A percentile compares a stretch with the other conserved stretches of the same genome.
phyloP scores from a whole-genome alignment of 257 asterid genomes.

The Dorcoceras hygrometricum region DNA sequence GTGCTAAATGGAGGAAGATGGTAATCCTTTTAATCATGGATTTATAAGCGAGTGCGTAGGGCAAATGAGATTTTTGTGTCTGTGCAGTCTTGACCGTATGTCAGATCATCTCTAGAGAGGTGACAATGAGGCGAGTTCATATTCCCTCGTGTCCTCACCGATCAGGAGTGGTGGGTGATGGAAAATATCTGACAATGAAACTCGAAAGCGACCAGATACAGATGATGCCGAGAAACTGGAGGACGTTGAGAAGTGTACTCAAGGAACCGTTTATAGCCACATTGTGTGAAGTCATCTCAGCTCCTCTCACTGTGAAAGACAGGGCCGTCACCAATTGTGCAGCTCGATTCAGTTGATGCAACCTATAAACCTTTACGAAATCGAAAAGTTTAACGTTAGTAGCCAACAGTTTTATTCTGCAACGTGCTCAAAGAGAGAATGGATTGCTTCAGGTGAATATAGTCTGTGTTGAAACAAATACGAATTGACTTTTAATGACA shows the following conservation, averaged over 20 bases:
- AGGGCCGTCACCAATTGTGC: conserved; percentile 94
- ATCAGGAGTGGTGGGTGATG: conserved; percentile 40
- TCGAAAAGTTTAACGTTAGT: conserved; percentile 7
- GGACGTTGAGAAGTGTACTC: conserved; percentile 71
- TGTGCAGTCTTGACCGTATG: conserved; percentile 5
- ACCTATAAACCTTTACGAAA: conserved; percentile 64
- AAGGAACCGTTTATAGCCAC: conserved; percentile 77
- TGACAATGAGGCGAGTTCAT: conserved; percentile 6
- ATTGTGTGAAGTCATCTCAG: conserved; percentile 91
- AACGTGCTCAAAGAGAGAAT: background rate
- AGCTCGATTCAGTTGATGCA: conserved; percentile 95
- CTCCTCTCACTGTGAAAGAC: conserved; percentile 85
- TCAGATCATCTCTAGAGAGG: conserved; percentile 11
- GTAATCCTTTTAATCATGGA: conserved; percentile 12
- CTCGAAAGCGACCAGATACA: conserved; percentile 95
- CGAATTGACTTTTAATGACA: background rate
- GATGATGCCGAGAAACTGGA: conserved; percentile 80
- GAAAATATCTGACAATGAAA: conserved; percentile 72
- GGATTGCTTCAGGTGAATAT: background rate
- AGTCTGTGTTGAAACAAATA: conserved; percentile 5
- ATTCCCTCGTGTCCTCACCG: conserved; percentile 20
- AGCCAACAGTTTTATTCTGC: background rate
- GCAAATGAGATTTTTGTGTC: background rate
- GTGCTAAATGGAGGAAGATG: conserved; percentile 5
- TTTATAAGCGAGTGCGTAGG: conserved; percentile 13